A percentile compares a stretch with the other conserved stretches of the same genome.
Evolutionary conservation across 1,284 basidiomycete species (phyloP).

Genomic region (Malassezia dermatis): DNA sequence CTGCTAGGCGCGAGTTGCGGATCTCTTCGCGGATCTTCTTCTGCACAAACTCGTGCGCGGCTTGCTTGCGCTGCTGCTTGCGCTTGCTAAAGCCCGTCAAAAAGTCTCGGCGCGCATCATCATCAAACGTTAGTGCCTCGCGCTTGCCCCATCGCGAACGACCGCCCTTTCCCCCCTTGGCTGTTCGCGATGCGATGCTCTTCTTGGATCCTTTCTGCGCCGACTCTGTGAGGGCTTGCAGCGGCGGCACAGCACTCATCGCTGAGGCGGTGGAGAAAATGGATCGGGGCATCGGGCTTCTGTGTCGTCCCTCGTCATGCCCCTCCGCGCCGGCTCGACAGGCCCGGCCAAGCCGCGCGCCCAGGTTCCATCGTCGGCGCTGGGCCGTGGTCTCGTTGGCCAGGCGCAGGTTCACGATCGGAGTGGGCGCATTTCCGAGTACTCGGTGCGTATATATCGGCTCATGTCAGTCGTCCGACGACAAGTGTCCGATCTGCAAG

Average conservation of each 20-base stretch:
- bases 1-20: conserved; percentile 20
- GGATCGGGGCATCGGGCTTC: background rate
- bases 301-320: background rate
- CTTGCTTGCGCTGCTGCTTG: conserved; percentile 40
- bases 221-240: conserved; percentile 21
- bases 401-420: conserved; percentile 26
- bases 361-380: background rate
- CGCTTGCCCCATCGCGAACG: conserved; percentile 19
- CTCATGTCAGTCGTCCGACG: conserved; percentile 48
- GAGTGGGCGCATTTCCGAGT: conserved; percentile 33
- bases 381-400: conserved; percentile 3
- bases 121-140: conserved; percentile 36
- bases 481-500: conserved; percentile 94
- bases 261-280: background rate
- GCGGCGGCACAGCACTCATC: conserved; percentile 6
- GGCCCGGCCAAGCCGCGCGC: conserved; percentile 4
- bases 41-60: conserved; percentile 28
- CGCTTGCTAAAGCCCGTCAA: conserved; percentile 45
- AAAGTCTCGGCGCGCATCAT: conserved; percentile 36
- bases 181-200: background rate
- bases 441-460: conserved; percentile 16
- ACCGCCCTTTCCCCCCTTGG: background rate
- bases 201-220: conserved; percentile 12
- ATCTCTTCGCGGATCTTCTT: conserved; percentile 29
- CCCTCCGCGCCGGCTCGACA: background rate